Conservation (phyloP, 2,329 filamentous ascomycete species). For the Sclerotinia sclerotiorum region DNA sequence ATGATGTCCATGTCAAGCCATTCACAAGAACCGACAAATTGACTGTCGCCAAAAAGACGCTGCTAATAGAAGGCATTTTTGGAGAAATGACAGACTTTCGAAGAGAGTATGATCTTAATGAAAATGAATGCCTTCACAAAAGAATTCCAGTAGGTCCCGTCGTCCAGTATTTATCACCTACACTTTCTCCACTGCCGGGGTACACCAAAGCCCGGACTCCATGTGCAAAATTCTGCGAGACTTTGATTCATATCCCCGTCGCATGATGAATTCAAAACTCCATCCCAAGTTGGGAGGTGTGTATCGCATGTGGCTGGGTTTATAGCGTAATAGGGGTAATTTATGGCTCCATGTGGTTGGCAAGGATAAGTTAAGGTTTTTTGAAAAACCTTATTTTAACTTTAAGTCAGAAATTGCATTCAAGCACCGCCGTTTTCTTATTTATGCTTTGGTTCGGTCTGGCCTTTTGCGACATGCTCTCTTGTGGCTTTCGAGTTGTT, state of each 20-base stretch:
- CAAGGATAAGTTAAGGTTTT: neutral
- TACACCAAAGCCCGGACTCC: neutral
- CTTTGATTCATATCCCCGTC: neutral
- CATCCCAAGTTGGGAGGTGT: neutral
- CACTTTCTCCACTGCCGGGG: neutral
- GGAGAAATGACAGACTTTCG: neutral
- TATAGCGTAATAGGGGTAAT: neutral
- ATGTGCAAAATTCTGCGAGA: neutral
- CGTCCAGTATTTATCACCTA: neutral
- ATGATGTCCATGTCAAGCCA: slow-evolving; percentile 23
- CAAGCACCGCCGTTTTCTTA: neutral
- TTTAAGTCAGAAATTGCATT: neutral
- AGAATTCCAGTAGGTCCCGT: neutral
- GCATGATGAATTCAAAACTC: neutral
- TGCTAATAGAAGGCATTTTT: neutral
- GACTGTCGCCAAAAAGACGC: neutral
- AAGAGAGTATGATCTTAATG: neutral
- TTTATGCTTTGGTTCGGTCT: slow-evolving; percentile 3
- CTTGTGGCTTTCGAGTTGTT: too few species aligned
- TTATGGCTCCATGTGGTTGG: neutral
- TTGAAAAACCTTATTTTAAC: neutral
- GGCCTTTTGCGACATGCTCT: neutral
- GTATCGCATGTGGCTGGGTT: neutral
- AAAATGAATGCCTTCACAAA: neutral
- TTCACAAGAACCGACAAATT: slow-evolving; percentile 12